phyloP scores from a whole-genome alignment of 2,329 filamentous ascomycete species.

The Colletotrichum tamarilloi region DNA sequence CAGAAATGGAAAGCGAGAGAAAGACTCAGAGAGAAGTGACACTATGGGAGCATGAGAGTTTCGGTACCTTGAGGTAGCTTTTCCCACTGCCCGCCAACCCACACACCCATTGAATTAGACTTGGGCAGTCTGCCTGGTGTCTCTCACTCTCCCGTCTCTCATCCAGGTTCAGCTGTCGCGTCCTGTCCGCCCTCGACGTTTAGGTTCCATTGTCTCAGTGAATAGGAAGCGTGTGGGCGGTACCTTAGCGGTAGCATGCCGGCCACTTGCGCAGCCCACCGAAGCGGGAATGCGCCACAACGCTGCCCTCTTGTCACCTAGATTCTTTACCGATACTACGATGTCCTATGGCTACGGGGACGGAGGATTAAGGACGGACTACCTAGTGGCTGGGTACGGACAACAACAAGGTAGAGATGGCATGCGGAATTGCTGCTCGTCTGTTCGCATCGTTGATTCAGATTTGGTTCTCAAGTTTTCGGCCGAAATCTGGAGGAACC shows the following conservation, averaged over 20 bases:
- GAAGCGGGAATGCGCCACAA: slow-evolving; percentile 29
- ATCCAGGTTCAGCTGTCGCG: background rate
- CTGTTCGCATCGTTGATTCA: slow-evolving; percentile 1
- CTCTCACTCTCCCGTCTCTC: background rate
- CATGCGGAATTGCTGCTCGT: background rate
- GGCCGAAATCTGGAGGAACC: slow-evolving; percentile 21
- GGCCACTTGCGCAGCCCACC: slow-evolving; percentile 23
- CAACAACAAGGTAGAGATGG: background rate
- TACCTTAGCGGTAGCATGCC: slow-evolving; percentile 10
- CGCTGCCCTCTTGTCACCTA: slow-evolving; percentile 7
- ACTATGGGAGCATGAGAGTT: background rate
- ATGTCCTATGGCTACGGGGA: background rate
- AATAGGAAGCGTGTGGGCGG: background rate
- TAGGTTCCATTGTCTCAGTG: slow-evolving; percentile 7
- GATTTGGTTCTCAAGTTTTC: slow-evolving; percentile 7
- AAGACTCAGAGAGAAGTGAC: background rate
- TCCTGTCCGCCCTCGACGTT: background rate
- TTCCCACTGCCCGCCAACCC: background rate
- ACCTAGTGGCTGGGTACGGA: no score
- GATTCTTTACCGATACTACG: background rate
- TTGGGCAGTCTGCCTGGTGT: slow-evolving; percentile 2
- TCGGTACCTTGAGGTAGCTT: background rate
- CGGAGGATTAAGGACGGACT: background rate
- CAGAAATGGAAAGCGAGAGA: background rate
- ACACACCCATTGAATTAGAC: background rate